Conservation (phyloP, 225 moss, liverwort and hornwort genomes). For the Thuidium tamariscinum region DNA sequence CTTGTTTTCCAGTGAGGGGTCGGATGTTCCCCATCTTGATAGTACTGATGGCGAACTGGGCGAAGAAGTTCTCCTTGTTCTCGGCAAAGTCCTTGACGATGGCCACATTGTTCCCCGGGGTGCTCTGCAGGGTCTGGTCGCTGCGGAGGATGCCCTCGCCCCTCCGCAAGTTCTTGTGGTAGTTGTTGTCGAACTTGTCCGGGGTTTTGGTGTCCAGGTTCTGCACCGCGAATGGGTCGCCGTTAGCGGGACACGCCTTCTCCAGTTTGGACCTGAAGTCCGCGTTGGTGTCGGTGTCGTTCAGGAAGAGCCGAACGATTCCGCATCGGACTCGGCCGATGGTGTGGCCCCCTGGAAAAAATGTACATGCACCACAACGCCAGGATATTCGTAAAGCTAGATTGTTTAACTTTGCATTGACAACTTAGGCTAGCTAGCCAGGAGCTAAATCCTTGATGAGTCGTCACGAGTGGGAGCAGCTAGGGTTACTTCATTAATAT, state of each 20-base stretch:
- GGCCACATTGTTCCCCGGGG: not conserved
- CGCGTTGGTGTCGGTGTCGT: constrained; percentile 17
- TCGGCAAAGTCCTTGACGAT: constrained; percentile 4
- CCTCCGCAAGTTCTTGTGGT: constrained; percentile 38
- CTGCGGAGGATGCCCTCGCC: constrained; percentile 38
- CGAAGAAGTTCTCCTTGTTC: constrained; percentile 27
- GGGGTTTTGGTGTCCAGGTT: constrained; percentile 23
- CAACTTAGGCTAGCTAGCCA: not conserved
- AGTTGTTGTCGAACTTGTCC: constrained; percentile 58
- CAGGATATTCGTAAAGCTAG: not conserved
- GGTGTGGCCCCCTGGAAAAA: constrained; percentile 55
- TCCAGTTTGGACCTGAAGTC: not conserved
- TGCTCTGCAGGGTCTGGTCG: constrained; percentile 27
- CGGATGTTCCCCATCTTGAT: constrained; percentile 47
- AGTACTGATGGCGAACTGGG: constrained; percentile 18
- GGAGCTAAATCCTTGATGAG: not conserved
- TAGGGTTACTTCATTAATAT: not conserved
- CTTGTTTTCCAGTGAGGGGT: not conserved
- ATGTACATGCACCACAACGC: not conserved
- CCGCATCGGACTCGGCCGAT: constrained; percentile 54
- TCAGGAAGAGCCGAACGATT: constrained; percentile 25
- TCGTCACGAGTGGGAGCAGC: not conserved
- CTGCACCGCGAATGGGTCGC: not conserved
- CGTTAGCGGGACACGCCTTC: not conserved
- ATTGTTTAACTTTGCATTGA: constrained; percentile 33